A percentile compares a stretch with the other conserved stretches of the same genome.
Conservation (phyloP, 306 rosid species). For the Cercis canadensis region DNA sequence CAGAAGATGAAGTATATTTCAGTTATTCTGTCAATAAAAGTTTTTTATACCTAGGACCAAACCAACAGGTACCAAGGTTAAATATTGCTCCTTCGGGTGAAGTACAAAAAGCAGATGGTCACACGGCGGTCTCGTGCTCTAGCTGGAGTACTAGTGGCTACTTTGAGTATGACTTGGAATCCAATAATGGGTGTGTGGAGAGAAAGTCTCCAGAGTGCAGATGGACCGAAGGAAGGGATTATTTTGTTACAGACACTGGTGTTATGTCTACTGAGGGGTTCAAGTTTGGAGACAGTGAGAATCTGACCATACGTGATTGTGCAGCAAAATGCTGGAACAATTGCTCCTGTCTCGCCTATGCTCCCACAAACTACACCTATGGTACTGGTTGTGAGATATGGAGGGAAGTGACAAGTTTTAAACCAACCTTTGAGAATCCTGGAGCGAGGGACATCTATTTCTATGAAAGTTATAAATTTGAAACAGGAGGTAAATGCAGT, state of each 20-base stretch:
- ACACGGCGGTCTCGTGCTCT: neutral
- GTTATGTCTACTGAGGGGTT: neutral
- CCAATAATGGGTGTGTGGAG: neutral
- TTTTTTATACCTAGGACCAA: neutral
- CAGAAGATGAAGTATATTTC: neutral
- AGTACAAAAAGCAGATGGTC: neutral
- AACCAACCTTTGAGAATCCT: neutral
- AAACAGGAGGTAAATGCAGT: no score
- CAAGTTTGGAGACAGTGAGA: neutral
- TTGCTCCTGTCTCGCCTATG: conserved; percentile 1
- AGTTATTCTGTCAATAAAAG: neutral
- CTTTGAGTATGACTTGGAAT: neutral
- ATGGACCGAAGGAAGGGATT: no score
- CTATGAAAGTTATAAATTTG: no score
- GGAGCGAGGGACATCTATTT: no score
- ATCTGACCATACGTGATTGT: neutral
- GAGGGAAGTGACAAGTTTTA: neutral
- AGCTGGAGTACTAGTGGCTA: neutral
- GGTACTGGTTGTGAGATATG: conserved; percentile 15
- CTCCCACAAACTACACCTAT: neutral
- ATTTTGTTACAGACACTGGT: neutral
- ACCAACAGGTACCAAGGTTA: neutral
- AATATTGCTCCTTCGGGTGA: neutral
- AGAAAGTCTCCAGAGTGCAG: neutral
- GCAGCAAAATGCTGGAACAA: neutral